Base-by-base conservation (phyloP, 371 early-diverging fungal species). In the Batrachochytrium dendrobatidis region DNA sequence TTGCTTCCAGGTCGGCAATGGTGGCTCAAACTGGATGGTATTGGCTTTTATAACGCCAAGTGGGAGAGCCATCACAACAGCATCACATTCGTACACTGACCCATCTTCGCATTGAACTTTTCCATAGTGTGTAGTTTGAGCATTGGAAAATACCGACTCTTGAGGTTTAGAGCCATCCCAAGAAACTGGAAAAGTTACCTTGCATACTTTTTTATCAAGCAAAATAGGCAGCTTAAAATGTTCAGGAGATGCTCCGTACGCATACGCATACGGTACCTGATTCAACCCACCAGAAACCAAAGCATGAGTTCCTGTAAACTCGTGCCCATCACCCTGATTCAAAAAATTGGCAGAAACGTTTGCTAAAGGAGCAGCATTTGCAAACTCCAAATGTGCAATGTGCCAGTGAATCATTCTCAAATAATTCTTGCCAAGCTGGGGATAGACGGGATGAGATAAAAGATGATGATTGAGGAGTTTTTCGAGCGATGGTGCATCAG, bases 301-400 rank as follows among this genome's bases (percentile, higher is more conserved):
- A 8, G 24, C 49, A n/a, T 12, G 24, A 6, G 49, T 24, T 25
- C 24, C 49, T 7, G 49, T 12, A 8, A 72, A 71, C 50, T 72
- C 73, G 44, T 63, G 65, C 22, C 62, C 67, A 33, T 73, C 72
- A 53, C 66, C 76, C 59, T 74, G 75, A 25, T 74, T 73, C 75
- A 74, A 76, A 50, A 72, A 62, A 12, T 64, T 35, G 20, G 76
- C 28, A 12, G 72, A 72, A 1, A 75, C 60, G 5, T 64, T 55
- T 30, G 70, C 65, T 17, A 76, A 26, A 0, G 70, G 54, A 2
- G 75, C 62, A 1, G 70, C 71, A 29, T 74, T 72, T 1, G 73
- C 71, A 61, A 73, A 73, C 71, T 77, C 78, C 20, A 77, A 46
- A 50, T 71, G 66, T 7, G 78, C 74, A 53, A 70, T 56, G 44